Conservation (phyloP, 2,329 filamentous ascomycete species). For the Colletotrichum spaethianum region DNA sequence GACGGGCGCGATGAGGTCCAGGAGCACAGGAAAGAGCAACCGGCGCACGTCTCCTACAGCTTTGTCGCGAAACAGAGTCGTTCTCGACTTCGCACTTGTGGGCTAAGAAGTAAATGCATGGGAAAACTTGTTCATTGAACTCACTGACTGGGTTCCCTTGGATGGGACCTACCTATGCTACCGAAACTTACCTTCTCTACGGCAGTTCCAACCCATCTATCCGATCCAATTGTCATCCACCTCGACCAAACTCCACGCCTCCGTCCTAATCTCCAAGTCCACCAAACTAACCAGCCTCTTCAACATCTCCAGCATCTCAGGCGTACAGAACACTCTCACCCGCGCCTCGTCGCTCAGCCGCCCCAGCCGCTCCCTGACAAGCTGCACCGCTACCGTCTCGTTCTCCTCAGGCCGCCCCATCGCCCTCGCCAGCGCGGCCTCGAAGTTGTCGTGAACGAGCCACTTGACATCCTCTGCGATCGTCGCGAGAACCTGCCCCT, state of each 20-base stretch:
- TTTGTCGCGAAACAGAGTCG: no score
- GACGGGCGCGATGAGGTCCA: no score
- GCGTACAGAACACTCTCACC: slow-evolving; percentile 28
- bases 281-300: background rate
- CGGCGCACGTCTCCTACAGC: no score
- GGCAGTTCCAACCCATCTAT: background rate
- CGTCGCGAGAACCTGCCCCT: background rate
- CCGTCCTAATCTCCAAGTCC: slow-evolving; percentile 7
- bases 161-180: background rate
- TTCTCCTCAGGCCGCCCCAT: background rate
- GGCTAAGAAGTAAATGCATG: background rate
- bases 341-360: slow-evolving; percentile 21
- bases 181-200: background rate
- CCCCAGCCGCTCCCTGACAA: slow-evolving; percentile 22
- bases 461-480: background rate
- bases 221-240: background rate
- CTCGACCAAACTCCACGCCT: slow-evolving; percentile 19
- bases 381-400: slow-evolving; percentile 6
- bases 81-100: no score
- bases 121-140: background rate
- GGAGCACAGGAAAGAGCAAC: no score
- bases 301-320: slow-evolving; percentile 23
- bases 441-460: slow-evolving; percentile 4
- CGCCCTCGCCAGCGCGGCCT: background rate
- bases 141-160: background rate